Base-by-base conservation (phyloP, 2,329 filamentous ascomycete genomes). In the Rhinocladiella mackenziei region DNA sequence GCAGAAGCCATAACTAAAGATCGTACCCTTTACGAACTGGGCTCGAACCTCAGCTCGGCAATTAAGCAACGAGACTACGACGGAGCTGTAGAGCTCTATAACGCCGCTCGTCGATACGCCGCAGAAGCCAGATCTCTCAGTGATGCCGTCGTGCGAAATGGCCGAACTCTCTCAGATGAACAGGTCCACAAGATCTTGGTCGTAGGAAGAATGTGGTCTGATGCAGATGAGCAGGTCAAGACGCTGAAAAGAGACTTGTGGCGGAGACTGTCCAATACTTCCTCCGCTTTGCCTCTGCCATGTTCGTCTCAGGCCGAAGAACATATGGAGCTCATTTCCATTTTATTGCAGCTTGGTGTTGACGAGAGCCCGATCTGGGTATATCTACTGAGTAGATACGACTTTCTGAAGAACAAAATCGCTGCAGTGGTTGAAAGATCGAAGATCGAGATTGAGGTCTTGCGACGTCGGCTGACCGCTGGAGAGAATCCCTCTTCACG, bases 351-450 rank as follows among this genome's bases (percentile, higher is more conserved):
- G 64, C 73, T 98, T 14, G 94, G 92, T 5, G 89, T 95, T 2
- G 85, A 94, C 7, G 89, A 97, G 48, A 98, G 94, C 58, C 92
- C 92, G 1, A 94, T 98, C 51, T 95, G 87, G 86, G 77, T 94
- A 8, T 98, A 92, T 89, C 78, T 98, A 18, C 72, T 91, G 43
- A 95, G 88, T 59, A 82, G 87, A 33, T 94, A 89, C 60, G 87
- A 95, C 53, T 83, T 89, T 59, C 74, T 98, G 43, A 96, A 92
- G 65, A 81, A 81, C 53, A 94, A 86, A 62, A 91, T 97, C 40
- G 78, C 80, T 30, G 73, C 77, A 0, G 84, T 83, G 10, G 87
- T 88, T 39, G 89, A 97, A 53, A 81, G 89, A n/a, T 83, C 85
- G 39, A 86, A 85, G 62, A 80, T 94, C 13, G 91, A 98, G 65